phyloP scores from a whole-genome alignment of 2,329 filamentous ascomycete species.

The Colletotrichum euphorbiae region DNA sequence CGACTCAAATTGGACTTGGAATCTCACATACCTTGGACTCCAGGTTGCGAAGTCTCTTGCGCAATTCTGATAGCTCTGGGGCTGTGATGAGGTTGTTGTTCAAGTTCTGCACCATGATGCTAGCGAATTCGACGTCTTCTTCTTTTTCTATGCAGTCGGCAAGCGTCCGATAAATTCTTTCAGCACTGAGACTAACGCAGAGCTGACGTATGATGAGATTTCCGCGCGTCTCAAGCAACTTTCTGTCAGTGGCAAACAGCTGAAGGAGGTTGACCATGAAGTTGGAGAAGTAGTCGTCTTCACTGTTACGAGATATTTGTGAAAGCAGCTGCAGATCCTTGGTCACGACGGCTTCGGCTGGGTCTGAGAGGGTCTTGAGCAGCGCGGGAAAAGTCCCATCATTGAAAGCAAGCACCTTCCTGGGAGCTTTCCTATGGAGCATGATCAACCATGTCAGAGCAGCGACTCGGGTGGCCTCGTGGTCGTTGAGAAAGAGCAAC shows the following conservation, averaged over 20 bases:
- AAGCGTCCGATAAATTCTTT: slow-evolving; percentile 94
- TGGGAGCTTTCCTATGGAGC: slow-evolving; percentile 94
- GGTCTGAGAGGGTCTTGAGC: slow-evolving; percentile 95
- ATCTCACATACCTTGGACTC: slow-evolving; percentile 76
- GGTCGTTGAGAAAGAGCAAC: slow-evolving; percentile 93
- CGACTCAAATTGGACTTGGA: background rate
- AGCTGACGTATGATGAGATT: slow-evolving; percentile 97
- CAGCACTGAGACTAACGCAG: slow-evolving; percentile 91
- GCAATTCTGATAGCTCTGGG: slow-evolving; percentile 89
- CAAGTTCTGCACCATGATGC: slow-evolving; percentile 99
- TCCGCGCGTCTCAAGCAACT: slow-evolving; percentile 89
- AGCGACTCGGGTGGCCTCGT: slow-evolving; percentile 94
- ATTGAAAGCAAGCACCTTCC: slow-evolving; percentile 93
- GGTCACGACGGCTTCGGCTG: slow-evolving; percentile 94
- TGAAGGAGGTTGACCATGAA: slow-evolving; percentile 98
- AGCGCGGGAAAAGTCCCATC: slow-evolving; percentile 97
- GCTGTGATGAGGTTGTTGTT: slow-evolving; percentile 99
- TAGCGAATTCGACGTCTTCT: slow-evolving; percentile 97
- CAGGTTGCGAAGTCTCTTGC: slow-evolving; percentile 89
- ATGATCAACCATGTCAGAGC: slow-evolving; percentile 97
- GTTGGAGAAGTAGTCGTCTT: slow-evolving; percentile 96
- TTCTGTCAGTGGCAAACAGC: slow-evolving; percentile 93
- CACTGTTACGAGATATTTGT: slow-evolving; percentile 95
- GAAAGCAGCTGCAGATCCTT: slow-evolving; percentile 93
- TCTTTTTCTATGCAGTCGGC: slow-evolving; percentile 98